Evolutionary conservation across 1,139 yeast species (phyloP).

Genomic region (Hanseniaspora uvarum): DNA sequence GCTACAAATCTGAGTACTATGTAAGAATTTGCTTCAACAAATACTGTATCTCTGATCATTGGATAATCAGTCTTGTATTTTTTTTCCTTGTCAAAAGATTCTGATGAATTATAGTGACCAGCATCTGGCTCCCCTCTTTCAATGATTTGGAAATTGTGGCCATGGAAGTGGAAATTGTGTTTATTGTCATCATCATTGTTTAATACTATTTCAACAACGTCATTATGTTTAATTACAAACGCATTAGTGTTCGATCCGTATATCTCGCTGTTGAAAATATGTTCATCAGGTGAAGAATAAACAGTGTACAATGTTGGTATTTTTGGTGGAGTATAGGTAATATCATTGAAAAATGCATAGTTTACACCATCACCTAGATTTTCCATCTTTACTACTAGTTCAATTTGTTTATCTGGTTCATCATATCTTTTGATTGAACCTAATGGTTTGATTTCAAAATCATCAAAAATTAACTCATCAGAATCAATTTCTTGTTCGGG

Average conservation of each 20-base stretch:
- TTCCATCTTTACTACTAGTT: slow-evolving; percentile 53
- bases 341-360: slow-evolving; percentile 65
- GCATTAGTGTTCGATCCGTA: slow-evolving; percentile 64
- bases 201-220: slow-evolving; percentile 55
- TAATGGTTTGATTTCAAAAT: slow-evolving; percentile 45
- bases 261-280: slow-evolving; percentile 40
- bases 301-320: slow-evolving; percentile 58
- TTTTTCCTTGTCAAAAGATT: not conserved
- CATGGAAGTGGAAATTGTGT: slow-evolving; percentile 79
- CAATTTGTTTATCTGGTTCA: slow-evolving; percentile 52
- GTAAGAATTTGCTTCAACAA: slow-evolving; percentile 55
- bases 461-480: slow-evolving; percentile 36
- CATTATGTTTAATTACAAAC: slow-evolving; percentile 50
- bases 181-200: slow-evolving; percentile 65
- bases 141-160: slow-evolving; percentile 62
- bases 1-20: slow-evolving; percentile 59
- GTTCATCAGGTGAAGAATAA: slow-evolving; percentile 38
- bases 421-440: slow-evolving; percentile 37
- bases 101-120: slow-evolving; percentile 38
- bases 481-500: slow-evolving; percentile 6
- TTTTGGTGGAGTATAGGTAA: slow-evolving; percentile 52
- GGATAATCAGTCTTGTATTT: slow-evolving; percentile 46
- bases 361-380: slow-evolving; percentile 63
- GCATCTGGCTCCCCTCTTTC: slow-evolving; percentile 42
- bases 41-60: slow-evolving; percentile 53